These are phyloP conservation scores for Pyrenochaeta sp. DNA, from an alignment of 2,329 filamentous ascomycete species.

Conservation along the genomic window DNA sequence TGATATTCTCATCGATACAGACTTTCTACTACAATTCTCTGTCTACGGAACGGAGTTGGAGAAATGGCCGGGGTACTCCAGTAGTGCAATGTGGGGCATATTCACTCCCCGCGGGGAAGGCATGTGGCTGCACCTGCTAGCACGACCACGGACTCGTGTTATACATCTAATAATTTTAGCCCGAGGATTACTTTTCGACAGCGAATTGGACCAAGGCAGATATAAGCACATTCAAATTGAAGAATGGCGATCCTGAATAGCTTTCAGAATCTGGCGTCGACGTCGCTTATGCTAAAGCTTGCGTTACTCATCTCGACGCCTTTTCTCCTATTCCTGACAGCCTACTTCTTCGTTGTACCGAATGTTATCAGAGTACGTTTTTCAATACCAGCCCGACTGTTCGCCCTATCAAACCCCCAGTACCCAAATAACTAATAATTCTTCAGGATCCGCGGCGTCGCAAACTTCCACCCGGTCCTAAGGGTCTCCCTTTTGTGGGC, in stretches of 20 bases:
- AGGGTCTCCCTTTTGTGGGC: slow-evolving; percentile 52
- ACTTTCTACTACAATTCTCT: not conserved
- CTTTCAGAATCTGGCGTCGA: slow-evolving; percentile 2
- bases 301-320: slow-evolving; percentile 22
- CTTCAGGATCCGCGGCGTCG: slow-evolving; percentile 40
- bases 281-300: slow-evolving; percentile 20
- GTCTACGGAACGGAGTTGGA: not conserved
- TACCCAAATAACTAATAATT: slow-evolving; percentile 4
- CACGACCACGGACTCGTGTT: not conserved
- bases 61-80: not conserved
- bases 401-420: not conserved
- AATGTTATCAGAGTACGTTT: slow-evolving; percentile 38
- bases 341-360: slow-evolving; percentile 41
- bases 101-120: slow-evolving; percentile 14
- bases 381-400: not conserved
- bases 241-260: slow-evolving; percentile 19
- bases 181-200: not conserved
- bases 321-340: slow-evolving; percentile 28
- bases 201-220: not conserved
- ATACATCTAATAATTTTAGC: not conserved
- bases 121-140: slow-evolving; percentile 7
- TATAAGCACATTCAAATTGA: not conserved
- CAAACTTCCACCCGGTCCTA: slow-evolving; percentile 51
- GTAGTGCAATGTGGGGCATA: slow-evolving; percentile 12
- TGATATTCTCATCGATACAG: not conserved